Base-by-base conservation (phyloP, 2,329 filamentous ascomycete genomes). In the Monilinia polystroma region DNA sequence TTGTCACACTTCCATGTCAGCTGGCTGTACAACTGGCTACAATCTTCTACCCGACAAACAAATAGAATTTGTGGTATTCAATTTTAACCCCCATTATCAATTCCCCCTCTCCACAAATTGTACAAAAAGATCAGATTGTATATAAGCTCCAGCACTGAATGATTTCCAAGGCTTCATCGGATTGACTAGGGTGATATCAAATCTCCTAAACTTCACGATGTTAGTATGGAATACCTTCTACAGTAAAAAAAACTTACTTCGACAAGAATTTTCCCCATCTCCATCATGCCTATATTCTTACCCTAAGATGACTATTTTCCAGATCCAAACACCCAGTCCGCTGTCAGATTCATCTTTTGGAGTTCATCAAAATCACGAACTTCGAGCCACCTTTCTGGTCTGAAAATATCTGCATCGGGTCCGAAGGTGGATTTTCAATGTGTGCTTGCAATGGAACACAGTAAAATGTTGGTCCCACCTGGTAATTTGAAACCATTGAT, bases 311-410 rank as follows among this genome's bases (percentile, higher is more conserved):
- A 73, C 68, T 76, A 80, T 49, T 77, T 78, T 0, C 82, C 81
- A 20, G 78, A 74, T 12, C 78, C 78, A 71, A 83, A 84, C 0
- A 80, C 75, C 12, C 80, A 72, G 54, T 81, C 80, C 52, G 78
- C 73, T 0, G 77, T 78, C 41, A 74, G 72, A 41, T 76, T 75
- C 76, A 80, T 82, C 20, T 74, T 74, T 29, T 53, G 51, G 12
- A 69, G 14, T 23, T 59, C 52, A 10, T 43, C 49, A n/a, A 66
- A 49, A 6, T 43, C 49, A 1, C 32, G n/a, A 8, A 72, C 75
- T 1, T 80, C 75, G 3, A 85, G 70, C 81, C 82, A 85, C 47
- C 83, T 77, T 62, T 82, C 82, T 0, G 83, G 83, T 26, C 78
- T 75, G 69, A 81, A 85, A 0, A 78, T 64, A 38, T 78, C 72